These are phyloP conservation scores for Zygosaccharomyces gambellarensis DNA, from an alignment of 805 yeast species.

Conservation along the genomic window DNA sequence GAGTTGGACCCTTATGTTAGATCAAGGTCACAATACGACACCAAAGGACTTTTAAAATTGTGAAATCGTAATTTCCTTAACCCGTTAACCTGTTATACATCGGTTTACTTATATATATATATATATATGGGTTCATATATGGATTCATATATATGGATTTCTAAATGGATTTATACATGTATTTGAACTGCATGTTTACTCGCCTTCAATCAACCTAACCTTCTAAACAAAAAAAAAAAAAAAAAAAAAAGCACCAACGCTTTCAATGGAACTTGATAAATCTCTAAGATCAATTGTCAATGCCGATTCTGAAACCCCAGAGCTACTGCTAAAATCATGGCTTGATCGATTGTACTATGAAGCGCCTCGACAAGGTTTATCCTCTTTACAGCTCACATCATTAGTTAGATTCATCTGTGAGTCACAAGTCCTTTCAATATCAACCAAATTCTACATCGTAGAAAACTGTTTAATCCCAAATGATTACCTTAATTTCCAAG, in stretches of 20 bases:
- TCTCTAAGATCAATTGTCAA: conserved; percentile 4
- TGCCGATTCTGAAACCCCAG: conserved; percentile 9
- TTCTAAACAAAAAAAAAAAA: not conserved
- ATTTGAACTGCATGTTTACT: not conserved
- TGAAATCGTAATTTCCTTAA: conserved; percentile 6
- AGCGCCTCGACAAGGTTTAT: conserved; percentile 19
- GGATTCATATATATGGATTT: not conserved
- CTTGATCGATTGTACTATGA: conserved; percentile 14
- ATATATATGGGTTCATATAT: not conserved
- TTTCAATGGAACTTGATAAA: conserved; percentile 6
- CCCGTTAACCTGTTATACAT: not conserved
- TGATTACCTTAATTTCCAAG: conserved; percentile 23
- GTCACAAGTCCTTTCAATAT: conserved; percentile 13
- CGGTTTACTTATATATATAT: not conserved
- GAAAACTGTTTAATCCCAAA: conserved; percentile 30
- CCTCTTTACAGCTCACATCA: conserved; percentile 11
- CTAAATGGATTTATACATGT: too few relatives aligned
- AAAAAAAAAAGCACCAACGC: not conserved
- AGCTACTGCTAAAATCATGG: conserved; percentile 8
- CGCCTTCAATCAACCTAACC: not conserved
- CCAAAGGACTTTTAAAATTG: conserved; percentile 50
- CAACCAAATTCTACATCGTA: conserved; percentile 25
- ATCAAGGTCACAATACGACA: conserved; percentile 72
- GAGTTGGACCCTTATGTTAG: conserved; percentile 77
- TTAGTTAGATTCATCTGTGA: conserved; percentile 21